Evolutionary conservation across 441 rosid species (phyloP), one percentile per base, ranked within the genome.

Genomic region (Pelargonium cotyledonis): DNA sequence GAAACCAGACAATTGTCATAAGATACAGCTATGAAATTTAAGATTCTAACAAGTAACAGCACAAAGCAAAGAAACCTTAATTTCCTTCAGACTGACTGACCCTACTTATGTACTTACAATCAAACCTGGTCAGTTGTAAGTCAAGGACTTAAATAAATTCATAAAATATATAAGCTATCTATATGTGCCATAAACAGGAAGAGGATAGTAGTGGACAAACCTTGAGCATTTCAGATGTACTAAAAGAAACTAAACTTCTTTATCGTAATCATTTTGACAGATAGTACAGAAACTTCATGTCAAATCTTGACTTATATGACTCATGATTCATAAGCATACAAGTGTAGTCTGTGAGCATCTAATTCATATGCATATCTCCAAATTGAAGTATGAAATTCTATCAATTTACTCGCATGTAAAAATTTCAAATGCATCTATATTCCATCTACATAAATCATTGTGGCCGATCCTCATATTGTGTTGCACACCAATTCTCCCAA

Each of bases 251-350:
- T 35, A 5, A 4, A 55, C 18, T 16, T 16, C 6, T 15, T 18
- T 55, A 55, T 55, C 16, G 61, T 19, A 7, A 55, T 6, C 19
- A 55, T 47, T 47, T n/a, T 21, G 23, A 6, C 21, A 57, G 63
- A 57, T 57, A 57, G 63, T 18, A 57, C 21, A 57, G 31, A 57
- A 51, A 51, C 58, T 51, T 51, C 58, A 51, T 15, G 21, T 53
- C 21, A 53, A 53, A 53, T 53, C 15, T 15, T 53, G 16, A 55
- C 61, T 55, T 35, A 6, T 55, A 16, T 55, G 29, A 19, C 19
- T 19, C 26, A 2, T 19, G 8, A 21, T 21, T 21, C 23, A 21
- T 21, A 21, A 18, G 2, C 19, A 57, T 57, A 16, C 19, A n/a
- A 15, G 19, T 26, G 61, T 21, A 55, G 21, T 16, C 61, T 55